phyloP scores from a whole-genome alignment of 495 filamentous ascomycete genomes.

The Trichoderma virens region DNA sequence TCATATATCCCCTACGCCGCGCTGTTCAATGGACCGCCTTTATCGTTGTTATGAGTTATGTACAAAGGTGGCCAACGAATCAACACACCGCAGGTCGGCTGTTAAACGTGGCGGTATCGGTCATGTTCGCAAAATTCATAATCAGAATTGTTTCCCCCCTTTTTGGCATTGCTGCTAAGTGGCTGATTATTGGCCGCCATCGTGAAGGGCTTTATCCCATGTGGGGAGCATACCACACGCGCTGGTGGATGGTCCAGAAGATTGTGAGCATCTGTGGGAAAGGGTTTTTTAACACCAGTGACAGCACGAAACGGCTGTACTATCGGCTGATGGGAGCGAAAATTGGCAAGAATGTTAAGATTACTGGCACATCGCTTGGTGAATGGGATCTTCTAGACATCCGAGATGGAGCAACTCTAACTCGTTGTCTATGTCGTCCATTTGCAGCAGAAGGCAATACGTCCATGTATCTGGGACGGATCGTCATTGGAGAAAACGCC shows the following conservation, averaged over 20 bases:
- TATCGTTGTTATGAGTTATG: slow-evolving; percentile 24
- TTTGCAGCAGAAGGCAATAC: slow-evolving; percentile 41
- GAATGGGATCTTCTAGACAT: slow-evolving; percentile 40
- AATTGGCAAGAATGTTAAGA: slow-evolving; percentile 32
- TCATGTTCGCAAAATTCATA: slow-evolving; percentile 23
- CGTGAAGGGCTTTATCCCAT: slow-evolving; percentile 38
- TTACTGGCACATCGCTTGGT: slow-evolving; percentile 26
- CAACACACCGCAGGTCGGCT: slow-evolving; percentile 24
- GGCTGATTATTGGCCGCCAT: slow-evolving; percentile 37
- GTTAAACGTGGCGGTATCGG: slow-evolving; percentile 25
- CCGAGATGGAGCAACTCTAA: slow-evolving; percentile 31
- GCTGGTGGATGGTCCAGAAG: slow-evolving; percentile 44
- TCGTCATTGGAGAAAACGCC: slow-evolving; percentile 29
- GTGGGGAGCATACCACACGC: slow-evolving; percentile 41
- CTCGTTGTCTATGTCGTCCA: slow-evolving; percentile 30
- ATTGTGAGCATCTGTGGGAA: slow-evolving; percentile 30
- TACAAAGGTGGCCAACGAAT: slow-evolving; percentile 18
- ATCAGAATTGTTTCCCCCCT: slow-evolving; percentile 24
- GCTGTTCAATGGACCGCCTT: slow-evolving; percentile 35
- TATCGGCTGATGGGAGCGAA: slow-evolving; percentile 35
- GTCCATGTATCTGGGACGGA: slow-evolving; percentile 37
- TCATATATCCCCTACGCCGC: slow-evolving; percentile 31
- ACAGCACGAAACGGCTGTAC: slow-evolving; percentile 28
- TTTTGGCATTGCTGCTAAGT: slow-evolving; percentile 33
- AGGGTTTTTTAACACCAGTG: slow-evolving; percentile 27